Conservation (phyloP, 495 filamentous ascomycete genomes). For the Penicilliopsis zonata region DNA sequence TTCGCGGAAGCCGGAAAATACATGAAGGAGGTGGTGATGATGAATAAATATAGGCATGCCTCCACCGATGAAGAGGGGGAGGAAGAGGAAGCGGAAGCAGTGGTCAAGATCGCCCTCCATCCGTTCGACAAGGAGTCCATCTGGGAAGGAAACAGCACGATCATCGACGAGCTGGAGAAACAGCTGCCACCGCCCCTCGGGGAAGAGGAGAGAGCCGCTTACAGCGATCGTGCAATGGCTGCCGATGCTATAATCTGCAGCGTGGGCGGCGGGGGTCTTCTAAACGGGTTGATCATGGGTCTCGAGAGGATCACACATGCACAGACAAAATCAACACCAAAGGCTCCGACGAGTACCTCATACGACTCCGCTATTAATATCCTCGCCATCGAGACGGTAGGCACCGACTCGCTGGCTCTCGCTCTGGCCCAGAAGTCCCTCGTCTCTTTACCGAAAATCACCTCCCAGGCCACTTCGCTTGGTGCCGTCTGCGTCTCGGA, state of each 20-base stretch:
- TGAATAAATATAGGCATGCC: conserved; percentile 12
- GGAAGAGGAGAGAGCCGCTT: conserved; percentile 19
- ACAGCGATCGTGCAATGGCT: conserved; percentile 20
- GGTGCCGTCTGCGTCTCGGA: conserved; percentile 64
- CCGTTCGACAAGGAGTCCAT: conserved; percentile 83
- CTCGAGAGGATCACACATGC: conserved; percentile 38
- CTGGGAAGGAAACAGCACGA: conserved; percentile 65
- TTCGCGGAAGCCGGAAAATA: conserved; percentile 71
- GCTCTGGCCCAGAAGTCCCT: conserved; percentile 47
- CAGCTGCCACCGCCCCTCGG: conserved; percentile 37
- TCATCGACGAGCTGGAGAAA: conserved; percentile 60
- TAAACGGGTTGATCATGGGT: conserved; percentile 68
- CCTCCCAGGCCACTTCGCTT: conserved; percentile 66
- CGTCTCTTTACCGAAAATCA: conserved; percentile 62
- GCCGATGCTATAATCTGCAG: conserved; percentile 67
- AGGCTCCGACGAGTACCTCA: conserved; percentile 1
- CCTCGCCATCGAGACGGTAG: conserved; percentile 71
- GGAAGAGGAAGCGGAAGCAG: conserved; percentile 26
- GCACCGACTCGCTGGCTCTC: conserved; percentile 59
- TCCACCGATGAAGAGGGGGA: conserved; percentile 2
- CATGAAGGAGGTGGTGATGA: conserved; percentile 51
- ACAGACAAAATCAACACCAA: conserved; percentile 9
- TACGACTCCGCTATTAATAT: conserved; percentile 34
- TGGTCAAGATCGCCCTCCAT: conserved; percentile 66
- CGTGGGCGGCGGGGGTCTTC: conserved; percentile 81